Conservation (phyloP, 148 eudicot genomes). For the Rhododendron ovatum region DNA sequence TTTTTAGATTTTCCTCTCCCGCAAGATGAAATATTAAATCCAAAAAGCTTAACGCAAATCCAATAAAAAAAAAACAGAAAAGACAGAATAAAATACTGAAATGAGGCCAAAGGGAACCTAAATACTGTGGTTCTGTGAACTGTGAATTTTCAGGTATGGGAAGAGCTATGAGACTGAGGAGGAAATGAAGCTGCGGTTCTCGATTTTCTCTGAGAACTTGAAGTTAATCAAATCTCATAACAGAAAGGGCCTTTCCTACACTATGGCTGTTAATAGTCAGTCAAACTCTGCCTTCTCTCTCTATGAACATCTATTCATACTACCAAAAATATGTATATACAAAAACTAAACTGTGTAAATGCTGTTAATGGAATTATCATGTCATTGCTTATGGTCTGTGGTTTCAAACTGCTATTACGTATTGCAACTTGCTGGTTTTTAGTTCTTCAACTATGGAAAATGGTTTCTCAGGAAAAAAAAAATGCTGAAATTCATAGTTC, state of each 20-base stretch:
- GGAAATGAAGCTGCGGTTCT: slow-evolving; percentile 62
- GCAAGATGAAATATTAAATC: not conserved
- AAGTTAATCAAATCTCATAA: slow-evolving; percentile 67
- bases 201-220: slow-evolving; percentile 62
- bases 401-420: not conserved
- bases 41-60: not conserved
- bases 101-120: not conserved
- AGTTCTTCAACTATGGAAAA: not conserved
- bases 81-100: not conserved
- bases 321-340: not conserved
- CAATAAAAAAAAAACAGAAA: not conserved
- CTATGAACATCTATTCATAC: not conserved
- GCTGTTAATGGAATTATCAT: too few species aligned
- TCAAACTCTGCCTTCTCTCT: not conserved
- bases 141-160: slow-evolving; percentile 48
- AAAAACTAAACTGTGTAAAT: not conserved
- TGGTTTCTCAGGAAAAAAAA: not conserved
- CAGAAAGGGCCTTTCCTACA: slow-evolving; percentile 55
- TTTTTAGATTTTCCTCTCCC: not conserved
- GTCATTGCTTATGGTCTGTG: not conserved
- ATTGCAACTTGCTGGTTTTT: not conserved
- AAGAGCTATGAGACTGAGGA: slow-evolving; percentile 68
- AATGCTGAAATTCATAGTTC: not conserved
- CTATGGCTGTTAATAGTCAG: slow-evolving; percentile 78
- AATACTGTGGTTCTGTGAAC: not conserved